phyloP scores from a whole-genome alignment of 1,284 basidiomycete species.

The Puccinia triticina region DNA sequence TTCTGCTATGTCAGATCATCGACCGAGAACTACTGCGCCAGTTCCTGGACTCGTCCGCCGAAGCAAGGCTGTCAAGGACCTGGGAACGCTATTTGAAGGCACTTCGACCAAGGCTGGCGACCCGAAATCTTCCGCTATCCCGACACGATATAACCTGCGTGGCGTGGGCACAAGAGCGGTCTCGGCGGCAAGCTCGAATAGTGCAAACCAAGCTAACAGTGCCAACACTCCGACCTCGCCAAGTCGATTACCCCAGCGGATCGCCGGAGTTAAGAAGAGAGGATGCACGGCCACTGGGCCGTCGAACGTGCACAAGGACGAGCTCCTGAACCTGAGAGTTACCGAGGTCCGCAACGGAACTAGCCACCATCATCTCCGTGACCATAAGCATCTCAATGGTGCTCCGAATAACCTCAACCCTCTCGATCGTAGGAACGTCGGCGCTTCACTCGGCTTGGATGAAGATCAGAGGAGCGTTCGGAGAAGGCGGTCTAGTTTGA shows the following conservation, averaged over 20 bases:
- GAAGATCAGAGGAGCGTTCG: conserved; percentile 35
- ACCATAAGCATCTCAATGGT: conserved; percentile 7
- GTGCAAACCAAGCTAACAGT: not conserved
- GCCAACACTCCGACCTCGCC: not conserved
- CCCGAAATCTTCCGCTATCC: conserved; percentile 10
- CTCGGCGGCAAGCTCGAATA: conserved; percentile 40
- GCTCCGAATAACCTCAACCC: conserved; percentile 4
- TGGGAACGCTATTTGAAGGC: conserved; percentile 40
- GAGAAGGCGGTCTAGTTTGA: conserved; percentile 26
- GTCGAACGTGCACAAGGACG: conserved; percentile 17
- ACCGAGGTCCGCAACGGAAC: conserved; percentile 13
- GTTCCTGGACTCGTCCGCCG: conserved; percentile 19
- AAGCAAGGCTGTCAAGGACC: conserved; percentile 40
- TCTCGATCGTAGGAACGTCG: conserved; percentile 19
- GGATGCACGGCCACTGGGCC: conserved; percentile 26
- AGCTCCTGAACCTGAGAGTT: conserved; percentile 19
- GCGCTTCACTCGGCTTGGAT: conserved; percentile 17
- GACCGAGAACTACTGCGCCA: not conserved
- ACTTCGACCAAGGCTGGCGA: conserved; percentile 1
- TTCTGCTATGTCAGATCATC: conserved; percentile 31
- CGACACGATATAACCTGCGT: conserved; percentile 32
- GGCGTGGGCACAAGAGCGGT: conserved; percentile 4
- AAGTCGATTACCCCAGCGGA: conserved; percentile 20
- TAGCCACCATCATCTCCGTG: conserved; percentile 18
- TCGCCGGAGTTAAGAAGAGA: conserved; percentile 30